Evolutionary conservation across 352 stramenopile species (phyloP).

Genomic region (Phytopythium mirpurense): DNA sequence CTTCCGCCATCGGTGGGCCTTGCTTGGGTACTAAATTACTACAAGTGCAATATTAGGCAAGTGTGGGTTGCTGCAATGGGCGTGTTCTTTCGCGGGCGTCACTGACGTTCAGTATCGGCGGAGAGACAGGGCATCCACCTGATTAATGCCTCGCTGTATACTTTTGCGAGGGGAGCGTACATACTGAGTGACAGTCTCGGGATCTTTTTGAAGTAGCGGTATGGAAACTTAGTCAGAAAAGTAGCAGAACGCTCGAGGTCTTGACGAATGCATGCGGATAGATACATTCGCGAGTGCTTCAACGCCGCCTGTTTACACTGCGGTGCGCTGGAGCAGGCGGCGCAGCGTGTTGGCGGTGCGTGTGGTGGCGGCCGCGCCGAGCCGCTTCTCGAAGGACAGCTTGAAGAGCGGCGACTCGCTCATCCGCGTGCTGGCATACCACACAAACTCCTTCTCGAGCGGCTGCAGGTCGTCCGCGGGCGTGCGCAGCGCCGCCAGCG

Average conservation of each 20-base stretch:
- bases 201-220: too few relatives aligned
- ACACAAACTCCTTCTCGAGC: conserved; percentile 23
- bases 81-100: background rate
- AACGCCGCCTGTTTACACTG: background rate
- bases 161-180: too few relatives aligned
- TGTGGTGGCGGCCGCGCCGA: conserved; percentile 19
- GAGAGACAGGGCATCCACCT: background rate
- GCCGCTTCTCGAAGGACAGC: conserved; percentile 26
- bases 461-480: conserved; percentile 16
- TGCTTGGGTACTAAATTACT: background rate
- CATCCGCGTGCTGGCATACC: conserved; percentile 24
- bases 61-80: too few relatives aligned
- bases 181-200: too few relatives aligned
- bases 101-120: background rate
- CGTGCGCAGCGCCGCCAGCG: conserved; percentile 13
- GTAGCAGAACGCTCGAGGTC: too few relatives aligned
- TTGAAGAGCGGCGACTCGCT: conserved; percentile 32
- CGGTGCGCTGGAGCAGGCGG: conserved; percentile 8
- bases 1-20: background rate
- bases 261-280: background rate
- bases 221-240: too few relatives aligned
- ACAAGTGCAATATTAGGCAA: too few relatives aligned
- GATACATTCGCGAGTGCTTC: background rate
- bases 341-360: conserved; percentile 27
- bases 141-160: too few relatives aligned